phyloP scores from a whole-genome alignment of 2,329 filamentous ascomycete species.

The Arthrinium puccinioides region DNA sequence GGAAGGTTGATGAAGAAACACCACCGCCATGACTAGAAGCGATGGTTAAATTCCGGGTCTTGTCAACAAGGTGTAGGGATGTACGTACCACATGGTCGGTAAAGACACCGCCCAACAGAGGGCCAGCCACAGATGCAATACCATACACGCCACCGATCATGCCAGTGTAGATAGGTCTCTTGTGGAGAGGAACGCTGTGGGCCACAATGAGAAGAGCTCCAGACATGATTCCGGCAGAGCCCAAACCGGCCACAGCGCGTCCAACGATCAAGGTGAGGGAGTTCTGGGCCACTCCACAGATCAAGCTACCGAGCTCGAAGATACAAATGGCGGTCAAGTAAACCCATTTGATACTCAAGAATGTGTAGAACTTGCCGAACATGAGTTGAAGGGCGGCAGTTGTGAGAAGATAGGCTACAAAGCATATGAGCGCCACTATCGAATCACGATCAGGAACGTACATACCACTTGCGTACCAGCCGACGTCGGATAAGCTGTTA shows the following conservation, averaged over 20 bases:
- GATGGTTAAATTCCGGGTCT: no score
- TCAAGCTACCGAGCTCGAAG: conserved; percentile 27
- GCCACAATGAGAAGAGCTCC: conserved; percentile 1
- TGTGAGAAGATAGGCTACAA: conserved; percentile 29
- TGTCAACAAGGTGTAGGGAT: no score
- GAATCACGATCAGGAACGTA: background rate
- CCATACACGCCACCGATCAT: conserved; percentile 27
- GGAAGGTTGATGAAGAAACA: conserved; percentile 26
- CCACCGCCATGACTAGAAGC: conserved; percentile 20
- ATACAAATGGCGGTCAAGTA: conserved; percentile 23
- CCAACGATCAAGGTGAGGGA: conserved; percentile 25
- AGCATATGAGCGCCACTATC: conserved; percentile 1
- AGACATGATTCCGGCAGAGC: conserved; percentile 21
- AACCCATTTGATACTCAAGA: conserved; percentile 27
- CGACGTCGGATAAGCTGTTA: conserved; percentile 34
- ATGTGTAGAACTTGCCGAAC: conserved; percentile 32
- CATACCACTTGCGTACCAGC: conserved; percentile 36
- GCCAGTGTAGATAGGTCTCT: conserved; percentile 15
- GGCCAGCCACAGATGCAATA: conserved; percentile 27
- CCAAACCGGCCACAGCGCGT: conserved; percentile 26
- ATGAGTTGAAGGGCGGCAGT: conserved; percentile 27
- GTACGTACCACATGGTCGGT: conserved; percentile 21
- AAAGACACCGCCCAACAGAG: conserved; percentile 23
- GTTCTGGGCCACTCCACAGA: conserved; percentile 26
- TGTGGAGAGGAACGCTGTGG: background rate